Percentiles rank a stretch among this genome's conserved stretches.
Evolutionary conservation across 441 rosid species (phyloP).

Genomic region (Adansonia rubrostipa): DNA sequence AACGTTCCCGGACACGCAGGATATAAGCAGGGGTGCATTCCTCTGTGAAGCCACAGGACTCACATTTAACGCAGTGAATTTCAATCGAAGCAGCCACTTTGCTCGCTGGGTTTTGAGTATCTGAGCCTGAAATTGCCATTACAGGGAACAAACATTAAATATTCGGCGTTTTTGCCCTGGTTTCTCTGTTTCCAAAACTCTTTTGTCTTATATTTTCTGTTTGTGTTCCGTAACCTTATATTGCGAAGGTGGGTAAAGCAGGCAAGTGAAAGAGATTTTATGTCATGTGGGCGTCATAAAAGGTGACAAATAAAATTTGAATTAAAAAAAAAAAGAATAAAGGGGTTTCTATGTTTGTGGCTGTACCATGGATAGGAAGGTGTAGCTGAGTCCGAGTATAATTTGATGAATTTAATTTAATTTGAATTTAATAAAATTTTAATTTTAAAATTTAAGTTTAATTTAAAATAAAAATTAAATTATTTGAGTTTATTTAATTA

Average conservation of each 20-base stretch:
- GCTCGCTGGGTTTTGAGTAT: slow-evolving; percentile 23
- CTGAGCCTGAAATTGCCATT: slow-evolving; percentile 46
- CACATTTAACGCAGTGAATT: slow-evolving; percentile 56
- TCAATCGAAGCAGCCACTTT: slow-evolving; percentile 30
- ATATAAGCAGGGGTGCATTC: slow-evolving; percentile 65
- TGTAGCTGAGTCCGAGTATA: no score
- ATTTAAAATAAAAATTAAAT: no score
- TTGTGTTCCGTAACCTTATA: slow-evolving; percentile 16
- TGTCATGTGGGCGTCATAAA: not conserved
- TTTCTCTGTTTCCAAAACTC: not conserved
- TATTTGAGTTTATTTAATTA: no score
- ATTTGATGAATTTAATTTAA: no score
- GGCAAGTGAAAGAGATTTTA: not conserved
- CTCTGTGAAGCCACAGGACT: slow-evolving; percentile 61
- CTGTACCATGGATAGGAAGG: not conserved
- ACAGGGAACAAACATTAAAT: slow-evolving; percentile 32
- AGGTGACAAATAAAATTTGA: not conserved
- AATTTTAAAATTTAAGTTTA: no score
- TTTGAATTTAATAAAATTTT: no score
- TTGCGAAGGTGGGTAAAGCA: not conserved
- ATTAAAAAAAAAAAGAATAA: not conserved
- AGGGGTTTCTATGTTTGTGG: slow-evolving; percentile 16
- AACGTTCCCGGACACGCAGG: slow-evolving; percentile 49
- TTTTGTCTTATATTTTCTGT: not conserved
- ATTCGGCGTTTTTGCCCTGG: not conserved